Percentiles rank a stretch among this genome's conserved stretches.
Evolutionary conservation across 371 early-diverging fungal genomes (phyloP).

Genomic region (Lichtheimia ornata): DNA sequence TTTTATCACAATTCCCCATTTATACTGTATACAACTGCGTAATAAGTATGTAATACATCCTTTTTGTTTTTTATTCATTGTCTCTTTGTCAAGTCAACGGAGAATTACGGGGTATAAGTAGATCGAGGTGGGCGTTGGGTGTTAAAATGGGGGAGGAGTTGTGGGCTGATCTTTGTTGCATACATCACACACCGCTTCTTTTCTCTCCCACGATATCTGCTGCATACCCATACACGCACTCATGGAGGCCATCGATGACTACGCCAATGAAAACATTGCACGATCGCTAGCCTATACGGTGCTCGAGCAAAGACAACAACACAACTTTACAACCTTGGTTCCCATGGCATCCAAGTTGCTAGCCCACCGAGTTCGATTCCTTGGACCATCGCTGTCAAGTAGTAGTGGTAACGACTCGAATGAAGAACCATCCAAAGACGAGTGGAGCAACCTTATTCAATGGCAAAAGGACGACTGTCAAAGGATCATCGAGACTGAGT

Average conservation of each 20-base stretch:
- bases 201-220: too few relatives aligned
- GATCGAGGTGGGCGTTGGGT: too few relatives aligned
- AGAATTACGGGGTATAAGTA: too few relatives aligned
- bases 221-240: neutral
- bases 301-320: constrained; percentile 38
- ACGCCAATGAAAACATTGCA: constrained; percentile 49
- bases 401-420: neutral
- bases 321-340: constrained; percentile 29
- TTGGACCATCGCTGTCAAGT: constrained; percentile 12
- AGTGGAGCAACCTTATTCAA: constrained; percentile 36
- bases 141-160: too few relatives aligned
- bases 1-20: too few relatives aligned
- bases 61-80: too few relatives aligned
- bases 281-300: constrained; percentile 48
- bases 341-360: constrained; percentile 35
- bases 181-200: neutral
- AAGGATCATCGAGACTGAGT: constrained; percentile 31
- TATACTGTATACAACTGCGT: too few relatives aligned
- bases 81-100: too few relatives aligned
- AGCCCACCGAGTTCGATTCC: constrained; percentile 37
- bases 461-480: constrained; percentile 47
- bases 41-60: too few relatives aligned
- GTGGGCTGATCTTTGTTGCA: neutral
- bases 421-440: constrained; percentile 10
- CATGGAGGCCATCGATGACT: constrained; percentile 58